phyloP scores from a whole-genome alignment of 202 grass and related monocot species.

The Brachypodium distachyon region DNA sequence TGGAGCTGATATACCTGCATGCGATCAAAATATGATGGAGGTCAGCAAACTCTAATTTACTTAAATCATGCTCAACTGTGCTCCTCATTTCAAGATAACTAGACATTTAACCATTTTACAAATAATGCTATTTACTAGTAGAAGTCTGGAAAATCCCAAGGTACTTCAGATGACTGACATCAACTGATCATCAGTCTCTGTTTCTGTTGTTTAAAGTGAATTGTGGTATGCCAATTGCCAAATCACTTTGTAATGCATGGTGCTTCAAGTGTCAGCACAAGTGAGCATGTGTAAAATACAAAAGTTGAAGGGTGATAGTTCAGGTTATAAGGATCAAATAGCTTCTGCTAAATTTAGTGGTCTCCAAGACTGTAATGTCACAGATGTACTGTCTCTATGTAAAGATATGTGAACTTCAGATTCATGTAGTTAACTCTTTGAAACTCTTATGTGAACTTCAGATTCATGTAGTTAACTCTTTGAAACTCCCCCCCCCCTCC shows the following conservation, averaged over 20 bases:
- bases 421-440: neutral
- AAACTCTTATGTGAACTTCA: too few species aligned
- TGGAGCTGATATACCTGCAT: constrained; percentile 42
- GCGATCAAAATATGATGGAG: constrained; percentile 10
- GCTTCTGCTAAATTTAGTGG: too few species aligned
- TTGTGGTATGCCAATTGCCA: neutral
- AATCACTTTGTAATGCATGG: neutral
- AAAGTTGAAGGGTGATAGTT: neutral
- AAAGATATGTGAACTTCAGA: neutral
- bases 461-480: too few species aligned
- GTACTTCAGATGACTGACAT: neutral
- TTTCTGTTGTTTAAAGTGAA: neutral
- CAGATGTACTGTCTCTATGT: neutral
- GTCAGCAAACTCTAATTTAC: neutral
- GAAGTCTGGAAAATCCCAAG: too few species aligned
- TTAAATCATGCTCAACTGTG: neutral
- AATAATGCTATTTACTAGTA: neutral
- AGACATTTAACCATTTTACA: neutral
- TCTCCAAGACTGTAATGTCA: neutral
- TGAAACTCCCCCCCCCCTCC: too few species aligned
- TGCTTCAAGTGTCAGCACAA: neutral
- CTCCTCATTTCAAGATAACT: neutral
- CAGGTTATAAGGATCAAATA: neutral
- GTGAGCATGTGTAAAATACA: neutral
- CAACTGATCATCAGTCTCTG: neutral